phyloP scores from a whole-genome alignment of 805 yeast species.

The Ogataea haglerorum region DNA sequence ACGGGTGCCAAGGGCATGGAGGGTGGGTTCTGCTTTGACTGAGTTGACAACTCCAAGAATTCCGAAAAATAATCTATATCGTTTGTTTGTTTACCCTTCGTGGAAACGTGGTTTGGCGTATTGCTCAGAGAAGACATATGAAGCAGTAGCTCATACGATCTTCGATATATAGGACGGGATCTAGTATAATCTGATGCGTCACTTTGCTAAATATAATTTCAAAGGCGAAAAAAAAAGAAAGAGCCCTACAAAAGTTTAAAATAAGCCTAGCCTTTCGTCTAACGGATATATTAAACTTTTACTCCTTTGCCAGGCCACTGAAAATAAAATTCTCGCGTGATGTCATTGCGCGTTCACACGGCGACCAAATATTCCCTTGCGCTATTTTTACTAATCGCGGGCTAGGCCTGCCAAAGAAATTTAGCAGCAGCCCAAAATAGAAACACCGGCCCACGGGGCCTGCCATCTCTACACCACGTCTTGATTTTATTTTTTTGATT shows the following conservation, averaged over 20 bases:
- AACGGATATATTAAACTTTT: not conserved
- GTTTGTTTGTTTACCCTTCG: slow-evolving; percentile 1
- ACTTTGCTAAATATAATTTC: slow-evolving; percentile 1
- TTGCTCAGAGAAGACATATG: slow-evolving; percentile 17
- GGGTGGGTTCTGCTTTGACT: not conserved
- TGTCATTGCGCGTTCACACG: slow-evolving; percentile 5
- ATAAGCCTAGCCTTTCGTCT: not conserved
- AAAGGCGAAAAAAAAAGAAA: slow-evolving; percentile 8
- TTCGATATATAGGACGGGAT: not conserved
- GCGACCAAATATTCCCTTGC: not conserved
- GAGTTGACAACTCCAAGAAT: not conserved
- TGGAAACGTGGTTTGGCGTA: slow-evolving; percentile 14
- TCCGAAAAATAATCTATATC: slow-evolving; percentile 5
- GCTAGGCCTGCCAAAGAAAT: not conserved
- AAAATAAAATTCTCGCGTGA: not conserved
- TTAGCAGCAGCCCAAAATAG: slow-evolving; percentile 2
- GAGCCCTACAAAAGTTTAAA: slow-evolving; percentile 5
- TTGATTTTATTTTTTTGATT: not conserved
- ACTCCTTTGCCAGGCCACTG: not conserved
- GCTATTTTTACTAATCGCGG: slow-evolving; percentile 2
- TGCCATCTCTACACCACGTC: slow-evolving; percentile 3
- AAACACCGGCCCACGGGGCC: not conserved
- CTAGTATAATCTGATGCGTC: slow-evolving; percentile 2
- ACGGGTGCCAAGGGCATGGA: slow-evolving; percentile 1
- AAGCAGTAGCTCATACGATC: slow-evolving; percentile 1